Conservation (phyloP, 163 green algal species). For the Chlorella variabilis region DNA sequence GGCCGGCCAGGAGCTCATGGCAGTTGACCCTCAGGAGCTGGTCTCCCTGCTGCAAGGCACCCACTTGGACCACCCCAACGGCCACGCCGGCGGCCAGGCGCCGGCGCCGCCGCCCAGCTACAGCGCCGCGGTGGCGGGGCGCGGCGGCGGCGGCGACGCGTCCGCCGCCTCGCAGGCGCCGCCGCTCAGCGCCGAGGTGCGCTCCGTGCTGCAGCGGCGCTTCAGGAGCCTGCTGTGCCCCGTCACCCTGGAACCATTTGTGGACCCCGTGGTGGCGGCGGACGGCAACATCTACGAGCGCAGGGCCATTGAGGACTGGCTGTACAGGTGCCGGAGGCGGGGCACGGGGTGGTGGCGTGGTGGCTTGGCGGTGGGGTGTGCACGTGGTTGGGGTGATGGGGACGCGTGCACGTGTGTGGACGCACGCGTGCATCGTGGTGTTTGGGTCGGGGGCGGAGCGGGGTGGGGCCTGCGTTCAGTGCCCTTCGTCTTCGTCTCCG, state of each 20-base stretch:
- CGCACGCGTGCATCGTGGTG: too few relatives aligned
- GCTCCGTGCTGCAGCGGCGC: neutral
- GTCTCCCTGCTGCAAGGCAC: neutral
- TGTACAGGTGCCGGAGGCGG: neutral
- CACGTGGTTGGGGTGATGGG: too few relatives aligned
- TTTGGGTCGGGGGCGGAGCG: too few relatives aligned
- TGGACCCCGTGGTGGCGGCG: conserved; percentile 10
- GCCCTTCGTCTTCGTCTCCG: neutral
- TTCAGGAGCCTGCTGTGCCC: conserved; percentile 14
- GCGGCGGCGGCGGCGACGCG: neutral
- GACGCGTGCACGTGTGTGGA: too few relatives aligned
- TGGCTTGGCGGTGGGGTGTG: neutral
- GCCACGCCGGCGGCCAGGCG: too few relatives aligned
- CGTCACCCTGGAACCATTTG: conserved; percentile 1
- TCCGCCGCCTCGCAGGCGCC: neutral
- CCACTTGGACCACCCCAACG: neutral
- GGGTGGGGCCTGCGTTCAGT: neutral
- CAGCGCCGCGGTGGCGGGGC: neutral
- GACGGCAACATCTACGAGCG: conserved; percentile 56
- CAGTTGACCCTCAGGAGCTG: neutral
- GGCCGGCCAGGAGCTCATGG: neutral
- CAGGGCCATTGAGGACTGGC: conserved; percentile 63
- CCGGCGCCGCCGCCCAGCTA: neutral
- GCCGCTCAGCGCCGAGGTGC: neutral
- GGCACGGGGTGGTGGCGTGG: neutral